Percentiles rank a stretch among this genome's conserved stretches.
Evolutionary conservation across 106 monocot genomes (phyloP).

Genomic region (Dactylorhiza incarnata): DNA sequence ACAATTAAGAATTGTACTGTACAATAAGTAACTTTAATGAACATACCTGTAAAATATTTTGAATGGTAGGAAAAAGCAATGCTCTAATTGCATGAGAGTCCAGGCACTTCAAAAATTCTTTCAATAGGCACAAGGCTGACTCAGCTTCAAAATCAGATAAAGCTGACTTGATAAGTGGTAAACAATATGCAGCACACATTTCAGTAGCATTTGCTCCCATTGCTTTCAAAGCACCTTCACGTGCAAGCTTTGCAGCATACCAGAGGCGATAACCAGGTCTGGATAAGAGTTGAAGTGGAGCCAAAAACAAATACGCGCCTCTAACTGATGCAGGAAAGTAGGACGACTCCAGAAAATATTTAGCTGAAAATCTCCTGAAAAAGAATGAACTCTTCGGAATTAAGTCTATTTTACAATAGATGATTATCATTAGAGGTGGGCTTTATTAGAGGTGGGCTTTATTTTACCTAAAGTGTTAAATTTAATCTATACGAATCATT

Average conservation of each 20-base stretch:
- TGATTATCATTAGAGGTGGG: neutral
- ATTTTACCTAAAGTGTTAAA: too few relatives aligned
- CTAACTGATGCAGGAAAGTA: constrained; percentile 64
- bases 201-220: constrained; percentile 84
- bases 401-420: neutral
- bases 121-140: constrained; percentile 56
- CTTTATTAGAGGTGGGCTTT: too few relatives aligned
- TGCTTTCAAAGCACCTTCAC: constrained; percentile 50
- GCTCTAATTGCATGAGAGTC: constrained; percentile 39
- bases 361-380: constrained; percentile 86
- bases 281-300: constrained; percentile 71
- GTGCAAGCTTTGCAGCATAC: constrained; percentile 74
- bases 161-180: constrained; percentile 50
- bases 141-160: constrained; percentile 74
- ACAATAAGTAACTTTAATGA: constrained; percentile 6
- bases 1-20: constrained; percentile 6
- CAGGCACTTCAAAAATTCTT: constrained; percentile 76
- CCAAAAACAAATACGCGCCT: constrained; percentile 72
- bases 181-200: constrained; percentile 73
- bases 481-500: too few relatives aligned
- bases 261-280: constrained; percentile 47
- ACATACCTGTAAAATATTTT: constrained; percentile 93
- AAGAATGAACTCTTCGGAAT: constrained; percentile 1
- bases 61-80: constrained; percentile 69
- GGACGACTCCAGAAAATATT: constrained; percentile 63